Evolutionary conservation across 108 stramenopile species (phyloP), one percentile per base, ranked within the genome.

Genomic region (Tribonema minus): DNA sequence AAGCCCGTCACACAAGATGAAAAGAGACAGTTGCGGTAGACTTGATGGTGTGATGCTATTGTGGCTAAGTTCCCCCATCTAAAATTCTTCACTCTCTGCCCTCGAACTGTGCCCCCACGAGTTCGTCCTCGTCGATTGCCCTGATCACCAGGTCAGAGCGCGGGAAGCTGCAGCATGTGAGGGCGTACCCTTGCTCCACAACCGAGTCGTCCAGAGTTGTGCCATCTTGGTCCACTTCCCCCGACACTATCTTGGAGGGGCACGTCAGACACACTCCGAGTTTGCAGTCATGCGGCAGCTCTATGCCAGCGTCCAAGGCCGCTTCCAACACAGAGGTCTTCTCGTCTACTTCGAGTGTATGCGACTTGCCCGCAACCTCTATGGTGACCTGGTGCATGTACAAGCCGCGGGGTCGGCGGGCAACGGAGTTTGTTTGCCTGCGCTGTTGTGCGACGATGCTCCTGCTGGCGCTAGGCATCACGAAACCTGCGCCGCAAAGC

Each of bases 241-340:
- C 84, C 40, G 83, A 84, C 23, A 85, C 80, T 2, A 85, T 34
- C 31, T 72, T 58, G 1, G 82, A 84, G 28, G 84, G 82, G 73
- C 84, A 85, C 26, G 83, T 84, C 28, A 85, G 71, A 30, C 84
- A 85, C 30, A 84, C 83, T 0, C 84, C 84, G n/a, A 85, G 73
- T 65, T 85, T 84, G 72, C 84, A 85, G 80, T 85, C 84, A 66
- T 85, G 82, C 7, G 84, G 84, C n/a, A 85, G 72, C 12, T 85
- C 83, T 33, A 85, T 81, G 39, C 71, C 82, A 71, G 71, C 81
- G 31, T 85, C 84, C 2, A 85, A 61, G 33, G 84, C 84, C 5
- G 84, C 84, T 7, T 85, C 82, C 1, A 85, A 70, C 23, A 85
- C 40, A 20, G 78, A 78, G 0, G 77, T 84, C 33, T 39, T 36